Evolutionary conservation across 805 yeast genomes (phyloP).

Genomic region (Cyberlindnera samutprakarnensis): DNA sequence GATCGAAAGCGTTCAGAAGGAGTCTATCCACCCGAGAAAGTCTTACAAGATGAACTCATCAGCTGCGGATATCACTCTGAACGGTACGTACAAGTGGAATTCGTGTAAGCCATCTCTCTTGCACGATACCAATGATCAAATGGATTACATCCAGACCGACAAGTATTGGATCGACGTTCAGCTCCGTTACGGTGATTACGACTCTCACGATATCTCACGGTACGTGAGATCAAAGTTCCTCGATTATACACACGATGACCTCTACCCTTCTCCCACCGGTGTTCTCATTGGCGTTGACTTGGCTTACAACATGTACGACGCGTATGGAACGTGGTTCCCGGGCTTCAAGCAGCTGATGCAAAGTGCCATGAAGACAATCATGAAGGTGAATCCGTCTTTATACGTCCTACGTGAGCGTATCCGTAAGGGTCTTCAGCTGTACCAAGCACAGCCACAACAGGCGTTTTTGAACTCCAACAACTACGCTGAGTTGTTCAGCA

Average conservation of each 20-base stretch:
- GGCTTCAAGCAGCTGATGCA: constrained; percentile 87
- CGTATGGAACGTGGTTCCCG: constrained; percentile 97
- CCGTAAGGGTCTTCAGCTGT: constrained; percentile 86
- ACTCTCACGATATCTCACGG: constrained; percentile 92
- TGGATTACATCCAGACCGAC: constrained; percentile 46
- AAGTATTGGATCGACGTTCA: constrained; percentile 96
- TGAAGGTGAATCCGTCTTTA: constrained; percentile 92
- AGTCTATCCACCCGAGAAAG: constrained; percentile 93
- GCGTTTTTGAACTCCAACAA: constrained; percentile 84
- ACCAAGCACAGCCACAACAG: constrained; percentile 90
- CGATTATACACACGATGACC: constrained; percentile 85
- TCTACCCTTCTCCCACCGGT: constrained; percentile 93
- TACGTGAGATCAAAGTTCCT: constrained; percentile 88
- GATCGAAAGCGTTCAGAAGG: constrained; percentile 81
- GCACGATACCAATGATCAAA: constrained; percentile 59
- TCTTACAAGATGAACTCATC: constrained; percentile 97
- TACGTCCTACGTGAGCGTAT: constrained; percentile 89
- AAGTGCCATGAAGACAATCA: constrained; percentile 85
- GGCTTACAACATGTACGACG: constrained; percentile 93
- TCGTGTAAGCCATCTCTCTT: constrained; percentile 76
- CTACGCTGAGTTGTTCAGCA: constrained; percentile 82
- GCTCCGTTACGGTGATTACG: constrained; percentile 93
- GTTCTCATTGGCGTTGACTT: constrained; percentile 83
- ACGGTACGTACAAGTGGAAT: constrained; percentile 74
- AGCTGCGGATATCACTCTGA: constrained; percentile 79